Percentiles rank a stretch among this genome's conserved stretches.
Conservation (phyloP, 345 rosid genomes). For the Balakata baccata region DNA sequence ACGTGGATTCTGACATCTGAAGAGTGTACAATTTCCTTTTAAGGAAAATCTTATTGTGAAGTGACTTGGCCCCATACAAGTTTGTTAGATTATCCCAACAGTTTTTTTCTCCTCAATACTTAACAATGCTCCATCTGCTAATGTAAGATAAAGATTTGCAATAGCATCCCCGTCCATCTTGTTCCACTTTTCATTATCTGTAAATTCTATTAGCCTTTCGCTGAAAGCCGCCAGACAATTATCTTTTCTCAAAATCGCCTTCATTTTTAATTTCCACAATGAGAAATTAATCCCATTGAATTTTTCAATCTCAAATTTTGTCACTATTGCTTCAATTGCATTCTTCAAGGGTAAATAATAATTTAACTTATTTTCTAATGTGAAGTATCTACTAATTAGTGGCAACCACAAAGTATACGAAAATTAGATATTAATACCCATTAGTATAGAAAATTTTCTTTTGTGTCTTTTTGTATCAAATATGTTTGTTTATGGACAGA, state of each 20-base stretch:
- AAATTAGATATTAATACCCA: background rate
- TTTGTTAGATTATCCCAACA: constrained; percentile 6
- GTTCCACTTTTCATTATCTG: constrained; percentile 7
- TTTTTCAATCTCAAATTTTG: too few species aligned
- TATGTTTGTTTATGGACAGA: too few species aligned
- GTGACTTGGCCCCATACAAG: constrained; percentile 6
- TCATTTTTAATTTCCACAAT: background rate
- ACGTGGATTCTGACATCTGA: background rate
- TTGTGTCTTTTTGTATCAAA: too few species aligned
- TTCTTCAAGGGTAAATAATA: background rate
- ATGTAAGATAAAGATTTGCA: constrained; percentile 9
- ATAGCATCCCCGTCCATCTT: constrained; percentile 9
- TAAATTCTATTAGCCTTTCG: background rate
- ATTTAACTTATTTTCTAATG: background rate
- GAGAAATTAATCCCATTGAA: too few species aligned
- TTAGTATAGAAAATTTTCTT: too few species aligned
- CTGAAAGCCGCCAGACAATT: background rate
- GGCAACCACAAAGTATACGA: background rate
- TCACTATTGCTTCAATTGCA: background rate
- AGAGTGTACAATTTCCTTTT: constrained; percentile 4
- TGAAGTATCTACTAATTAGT: too few species aligned
- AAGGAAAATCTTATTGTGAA: constrained; percentile 9
- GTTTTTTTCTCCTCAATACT: constrained; percentile 10
- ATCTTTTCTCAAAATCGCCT: background rate
- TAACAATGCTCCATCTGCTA: constrained; percentile 9